phyloP scores from a whole-genome alignment of 2,329 filamentous ascomycete genomes.

The Teratosphaeria gauchensis region DNA sequence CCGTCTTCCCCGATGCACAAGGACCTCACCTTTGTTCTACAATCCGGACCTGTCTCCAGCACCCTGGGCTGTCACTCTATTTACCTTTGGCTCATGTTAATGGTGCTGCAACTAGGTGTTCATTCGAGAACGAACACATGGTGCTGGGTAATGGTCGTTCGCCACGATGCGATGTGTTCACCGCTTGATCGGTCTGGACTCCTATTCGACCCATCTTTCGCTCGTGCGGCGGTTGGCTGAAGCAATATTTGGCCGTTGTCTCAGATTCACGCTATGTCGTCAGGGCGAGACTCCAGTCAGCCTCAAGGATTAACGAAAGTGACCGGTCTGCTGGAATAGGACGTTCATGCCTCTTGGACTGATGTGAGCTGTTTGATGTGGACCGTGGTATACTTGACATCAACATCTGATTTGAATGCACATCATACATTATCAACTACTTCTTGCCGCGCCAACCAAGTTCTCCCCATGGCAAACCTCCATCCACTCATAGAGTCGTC shows the following conservation, averaged over 20 bases:
- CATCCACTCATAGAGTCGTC: not conserved
- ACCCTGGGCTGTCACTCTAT: not conserved
- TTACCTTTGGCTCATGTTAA: not conserved
- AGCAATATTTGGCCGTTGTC: not conserved
- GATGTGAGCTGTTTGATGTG: not conserved
- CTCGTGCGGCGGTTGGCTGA: not conserved
- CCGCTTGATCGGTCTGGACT: not conserved
- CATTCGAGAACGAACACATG: not conserved
- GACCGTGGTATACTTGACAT: not conserved
- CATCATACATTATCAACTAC: not conserved
- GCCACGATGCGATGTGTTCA: not conserved
- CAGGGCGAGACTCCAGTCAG: not conserved
- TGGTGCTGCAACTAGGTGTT: not conserved
- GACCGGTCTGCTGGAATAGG: not conserved
- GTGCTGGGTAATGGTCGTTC: not conserved
- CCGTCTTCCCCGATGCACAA: not conserved
- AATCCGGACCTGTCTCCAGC: not conserved
- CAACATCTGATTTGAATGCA: not conserved
- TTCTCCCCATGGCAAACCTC: not conserved
- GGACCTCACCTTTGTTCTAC: not conserved
- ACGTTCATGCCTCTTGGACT: no score
- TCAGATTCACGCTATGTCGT: not conserved
- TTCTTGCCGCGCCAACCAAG: not conserved
- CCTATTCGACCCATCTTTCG: not conserved
- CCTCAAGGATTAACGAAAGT: not conserved